These are phyloP conservation scores for Teratosphaeriaceae sp. DNA, from an alignment of 2,329 filamentous ascomycete genomes.

Conservation along the genomic window DNA sequence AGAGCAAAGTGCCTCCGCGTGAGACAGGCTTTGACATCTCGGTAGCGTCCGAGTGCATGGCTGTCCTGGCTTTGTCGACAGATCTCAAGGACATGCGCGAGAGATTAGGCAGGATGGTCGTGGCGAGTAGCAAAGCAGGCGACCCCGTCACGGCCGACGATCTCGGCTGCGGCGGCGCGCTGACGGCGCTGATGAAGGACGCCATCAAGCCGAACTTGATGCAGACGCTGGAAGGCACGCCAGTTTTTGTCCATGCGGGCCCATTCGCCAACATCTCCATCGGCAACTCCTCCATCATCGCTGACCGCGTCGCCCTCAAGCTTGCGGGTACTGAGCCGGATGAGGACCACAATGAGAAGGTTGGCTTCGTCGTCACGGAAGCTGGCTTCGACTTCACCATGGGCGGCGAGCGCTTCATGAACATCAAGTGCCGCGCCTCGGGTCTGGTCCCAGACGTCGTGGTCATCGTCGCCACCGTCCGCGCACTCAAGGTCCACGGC, in stretches of 20 bases:
- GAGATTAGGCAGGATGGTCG: conserved; percentile 89
- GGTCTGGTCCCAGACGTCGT: conserved; percentile 89
- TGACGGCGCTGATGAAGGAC: conserved; percentile 94
- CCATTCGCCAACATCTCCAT: conserved; percentile 99
- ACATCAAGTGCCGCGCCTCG: conserved; percentile 97
- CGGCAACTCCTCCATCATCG: conserved; percentile 89
- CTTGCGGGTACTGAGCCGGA: conserved; percentile 89
- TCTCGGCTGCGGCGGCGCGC: conserved; percentile 82
- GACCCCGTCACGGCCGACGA: conserved; percentile 96
- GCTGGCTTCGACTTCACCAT: conserved; percentile 99
- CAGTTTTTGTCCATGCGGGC: conserved; percentile 94
- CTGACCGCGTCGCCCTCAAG: conserved; percentile 93
- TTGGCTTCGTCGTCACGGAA: conserved; percentile 92
- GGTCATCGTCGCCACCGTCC: conserved; percentile 90
- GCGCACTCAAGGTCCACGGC: conserved; percentile 93
- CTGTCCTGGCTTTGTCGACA: conserved; percentile 89
- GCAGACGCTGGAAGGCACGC: conserved; percentile 95
- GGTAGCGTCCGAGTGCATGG: conserved; percentile 97
- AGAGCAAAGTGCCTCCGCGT: conserved; percentile 73
- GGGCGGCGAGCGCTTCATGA: conserved; percentile 99
- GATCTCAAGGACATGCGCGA: conserved; percentile 84
- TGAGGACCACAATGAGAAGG: conserved; percentile 74
- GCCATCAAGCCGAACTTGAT: conserved; percentile 98
- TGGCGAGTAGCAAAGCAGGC: conserved; percentile 76
- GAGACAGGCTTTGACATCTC: conserved; percentile 97